Evolutionary conservation across 208 protist genomes (phyloP).

Genomic region (Crithidia thermophila): DNA sequence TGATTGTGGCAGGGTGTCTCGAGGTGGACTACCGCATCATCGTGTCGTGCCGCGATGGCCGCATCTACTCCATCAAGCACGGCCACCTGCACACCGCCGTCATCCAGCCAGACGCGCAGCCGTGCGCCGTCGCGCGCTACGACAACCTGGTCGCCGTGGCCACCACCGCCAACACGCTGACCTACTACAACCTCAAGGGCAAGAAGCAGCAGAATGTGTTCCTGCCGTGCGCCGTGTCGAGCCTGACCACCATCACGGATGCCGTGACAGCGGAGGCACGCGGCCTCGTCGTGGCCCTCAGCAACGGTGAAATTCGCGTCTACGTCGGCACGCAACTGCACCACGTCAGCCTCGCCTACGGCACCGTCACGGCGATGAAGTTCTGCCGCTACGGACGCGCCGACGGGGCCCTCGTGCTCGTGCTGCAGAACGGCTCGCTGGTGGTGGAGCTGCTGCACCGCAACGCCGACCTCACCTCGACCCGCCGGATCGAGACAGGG

Average conservation of each 20-base stretch:
- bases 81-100: constrained; percentile 68
- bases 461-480: constrained; percentile 55
- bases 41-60: constrained; percentile 90
- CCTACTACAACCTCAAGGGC: constrained; percentile 92
- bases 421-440: constrained; percentile 89
- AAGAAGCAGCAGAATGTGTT: constrained; percentile 81
- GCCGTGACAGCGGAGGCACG: constrained; percentile 53
- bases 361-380: constrained; percentile 83
- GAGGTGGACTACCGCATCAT: constrained; percentile 93
- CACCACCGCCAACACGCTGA: constrained; percentile 87
- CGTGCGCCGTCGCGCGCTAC: constrained; percentile 80
- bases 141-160: constrained; percentile 90
- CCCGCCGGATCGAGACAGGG: constrained; percentile 35
- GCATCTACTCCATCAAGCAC: constrained; percentile 94
- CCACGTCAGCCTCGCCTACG: constrained; percentile 79
- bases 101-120: constrained; percentile 91
- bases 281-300: constrained; percentile 90
- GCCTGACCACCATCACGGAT: constrained; percentile 73
- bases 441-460: constrained; percentile 94
- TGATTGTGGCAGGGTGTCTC: constrained; percentile 75
- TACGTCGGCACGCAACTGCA: constrained; percentile 89
- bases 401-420: constrained; percentile 85
- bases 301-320: constrained; percentile 91
- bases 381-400: constrained; percentile 94
- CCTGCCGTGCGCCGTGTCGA: constrained; percentile 73